Evolutionary conservation across 257 asterid species (phyloP).

Genomic region (Solanum chmielewskii): DNA sequence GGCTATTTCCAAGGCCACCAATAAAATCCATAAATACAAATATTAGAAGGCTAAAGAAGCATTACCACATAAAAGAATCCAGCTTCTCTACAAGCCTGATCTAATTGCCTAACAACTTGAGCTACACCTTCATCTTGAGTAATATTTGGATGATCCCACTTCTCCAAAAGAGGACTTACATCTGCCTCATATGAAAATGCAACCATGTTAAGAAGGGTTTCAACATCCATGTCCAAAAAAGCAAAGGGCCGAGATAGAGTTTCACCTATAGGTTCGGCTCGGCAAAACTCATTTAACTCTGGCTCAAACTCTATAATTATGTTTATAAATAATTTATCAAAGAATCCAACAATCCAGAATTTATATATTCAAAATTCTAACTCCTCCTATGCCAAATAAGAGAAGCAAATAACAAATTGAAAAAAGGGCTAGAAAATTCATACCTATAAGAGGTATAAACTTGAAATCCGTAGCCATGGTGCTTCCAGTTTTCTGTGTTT

Average conservation of each 20-base stretch:
- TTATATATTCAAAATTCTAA: neutral
- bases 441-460: constrained; percentile 76
- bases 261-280: too few species aligned
- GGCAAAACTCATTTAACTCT: too few species aligned
- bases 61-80: constrained; percentile 82
- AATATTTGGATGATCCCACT: constrained; percentile 67
- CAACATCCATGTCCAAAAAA: too few species aligned
- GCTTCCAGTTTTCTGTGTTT: neutral
- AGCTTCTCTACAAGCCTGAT: constrained; percentile 68
- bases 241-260: too few species aligned
- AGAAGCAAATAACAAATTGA: neutral
- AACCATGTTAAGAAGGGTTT: too few species aligned
- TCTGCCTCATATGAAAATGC: constrained; percentile 21
- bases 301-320: too few species aligned
- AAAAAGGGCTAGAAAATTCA: too few species aligned
- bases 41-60: neutral
- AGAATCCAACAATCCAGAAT: neutral
- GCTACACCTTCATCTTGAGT: constrained; percentile 43
- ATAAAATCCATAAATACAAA: neutral
- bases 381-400: neutral
- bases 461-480: constrained; percentile 82
- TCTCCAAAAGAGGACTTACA: constrained; percentile 55
- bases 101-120: constrained; percentile 56
- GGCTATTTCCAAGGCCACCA: neutral
- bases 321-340: too few species aligned